phyloP scores from a whole-genome alignment of 2,329 filamentous ascomycete species.

The Zymoseptoria brevis region DNA sequence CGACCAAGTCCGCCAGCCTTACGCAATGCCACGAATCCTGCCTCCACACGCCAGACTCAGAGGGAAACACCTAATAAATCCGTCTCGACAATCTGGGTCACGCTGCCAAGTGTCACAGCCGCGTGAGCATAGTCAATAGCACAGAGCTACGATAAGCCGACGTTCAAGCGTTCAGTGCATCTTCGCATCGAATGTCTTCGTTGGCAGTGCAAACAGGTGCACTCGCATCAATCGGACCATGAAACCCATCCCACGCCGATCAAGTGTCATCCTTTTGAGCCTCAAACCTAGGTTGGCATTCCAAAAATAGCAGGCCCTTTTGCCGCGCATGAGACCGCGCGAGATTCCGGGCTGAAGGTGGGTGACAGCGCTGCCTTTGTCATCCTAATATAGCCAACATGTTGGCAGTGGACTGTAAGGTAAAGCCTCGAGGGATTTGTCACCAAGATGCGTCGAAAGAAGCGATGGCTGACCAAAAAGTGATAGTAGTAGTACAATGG shows the following conservation, averaged over 20 bases:
- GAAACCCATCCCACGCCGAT: neutral
- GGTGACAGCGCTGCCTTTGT: too few relatives aligned
- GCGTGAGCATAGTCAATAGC: too few relatives aligned
- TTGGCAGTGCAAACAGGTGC: too few relatives aligned
- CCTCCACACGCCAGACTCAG: too few relatives aligned
- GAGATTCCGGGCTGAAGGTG: neutral
- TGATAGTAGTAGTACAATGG: neutral
- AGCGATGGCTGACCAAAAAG: neutral
- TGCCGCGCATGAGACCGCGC: neutral
- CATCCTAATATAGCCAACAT: neutral
- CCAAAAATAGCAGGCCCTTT: neutral
- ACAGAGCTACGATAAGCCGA: too few relatives aligned
- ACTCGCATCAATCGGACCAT: neutral
- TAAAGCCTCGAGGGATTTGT: neutral
- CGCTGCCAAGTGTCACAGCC: too few relatives aligned
- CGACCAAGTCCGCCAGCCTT: too few relatives aligned
- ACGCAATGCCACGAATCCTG: too few relatives aligned
- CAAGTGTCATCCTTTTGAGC: neutral
- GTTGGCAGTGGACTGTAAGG: neutral
- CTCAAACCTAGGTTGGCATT: neutral
- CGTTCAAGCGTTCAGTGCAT: neutral
- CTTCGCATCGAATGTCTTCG: too few relatives aligned
- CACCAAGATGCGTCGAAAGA: neutral
- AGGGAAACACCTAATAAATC: too few relatives aligned
- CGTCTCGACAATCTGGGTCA: too few relatives aligned